Conservation (phyloP, 179 eudicot species). For the Beta lomatogona region DNA sequence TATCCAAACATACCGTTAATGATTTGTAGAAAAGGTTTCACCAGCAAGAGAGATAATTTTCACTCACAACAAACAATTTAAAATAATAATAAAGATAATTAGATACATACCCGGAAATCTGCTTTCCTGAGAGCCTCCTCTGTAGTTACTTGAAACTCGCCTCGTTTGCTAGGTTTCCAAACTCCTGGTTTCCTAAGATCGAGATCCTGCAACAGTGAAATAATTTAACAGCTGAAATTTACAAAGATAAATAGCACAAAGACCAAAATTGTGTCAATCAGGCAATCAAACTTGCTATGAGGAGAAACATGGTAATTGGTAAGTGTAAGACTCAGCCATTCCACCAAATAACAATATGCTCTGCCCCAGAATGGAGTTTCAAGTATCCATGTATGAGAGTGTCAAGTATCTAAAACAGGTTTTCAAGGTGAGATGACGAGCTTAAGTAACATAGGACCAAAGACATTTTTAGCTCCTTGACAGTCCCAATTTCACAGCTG, state of each 20-base stretch:
- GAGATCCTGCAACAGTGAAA: constrained; percentile 56
- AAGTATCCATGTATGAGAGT: neutral
- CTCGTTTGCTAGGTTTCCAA: constrained; percentile 43
- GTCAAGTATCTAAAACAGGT: neutral
- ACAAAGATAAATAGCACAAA: neutral
- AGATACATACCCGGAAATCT: constrained; percentile 76
- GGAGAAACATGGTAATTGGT: neutral
- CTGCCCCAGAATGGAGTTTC: neutral
- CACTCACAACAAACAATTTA: neutral
- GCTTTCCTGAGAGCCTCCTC: constrained; percentile 73
- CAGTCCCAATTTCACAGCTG: neutral
- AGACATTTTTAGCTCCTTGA: neutral
- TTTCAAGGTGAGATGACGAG: neutral
- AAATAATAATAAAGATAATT: neutral
- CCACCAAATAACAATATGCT: neutral
- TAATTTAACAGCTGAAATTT: neutral
- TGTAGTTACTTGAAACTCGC: constrained; percentile 70
- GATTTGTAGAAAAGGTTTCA: neutral
- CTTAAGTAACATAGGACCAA: neutral
- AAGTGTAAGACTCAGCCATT: neutral
- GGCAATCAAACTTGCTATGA: neutral
- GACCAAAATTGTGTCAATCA: neutral
- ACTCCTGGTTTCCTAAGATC: constrained; percentile 69
- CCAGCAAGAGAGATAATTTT: neutral
- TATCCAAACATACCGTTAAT: no score